Evolutionary conservation across 768 basidiomycete genomes (phyloP), one percentile per base, ranked within the genome.

Genomic region (Albatrellus ellisii): DNA sequence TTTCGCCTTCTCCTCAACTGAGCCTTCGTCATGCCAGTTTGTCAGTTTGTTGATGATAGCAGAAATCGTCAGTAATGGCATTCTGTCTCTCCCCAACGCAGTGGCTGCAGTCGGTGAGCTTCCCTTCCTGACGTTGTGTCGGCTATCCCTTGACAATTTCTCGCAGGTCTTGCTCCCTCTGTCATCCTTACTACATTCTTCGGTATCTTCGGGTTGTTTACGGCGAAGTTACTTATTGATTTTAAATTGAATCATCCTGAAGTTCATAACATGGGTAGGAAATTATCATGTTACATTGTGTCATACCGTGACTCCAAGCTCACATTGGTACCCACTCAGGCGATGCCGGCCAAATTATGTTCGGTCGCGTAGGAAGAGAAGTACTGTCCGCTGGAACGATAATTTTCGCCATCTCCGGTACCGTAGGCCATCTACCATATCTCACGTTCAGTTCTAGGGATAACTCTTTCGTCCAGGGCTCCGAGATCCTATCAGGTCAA

Each of bases 31-130:
- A 18, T 18, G 12, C 15, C 41, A 72, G 69, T 68, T 71, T 45
- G 67, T 72, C 6, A 56, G 60, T 20, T 47, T 71, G 39, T 54
- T 74, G 15, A 74, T 74, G 72, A 72, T 72, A 40, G 70, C 72
- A 32, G 72, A 73, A 52, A 72, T 73, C 20, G 70, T 74, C 26
- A 69, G 67, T 54, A 73, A 72, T 54, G 72, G 72, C 9, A 69
- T 73, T 65, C 52, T 73, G 12, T 71, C 72, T 12, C 58, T 74
- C 5, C 72, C 72, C 0, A 68, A 65, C 35, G 61, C 70, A 10
- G 61, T 73, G 44, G 72, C 72, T 6, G 66, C 64, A 2, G 69
- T 73, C 39, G 72, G 70, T 70, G 48, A 46, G 59, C 37, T 4
- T 15, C 25, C 18, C 18, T 32, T 25, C 29, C 28, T 15, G 6